Evolutionary conservation across 345 rosid species (phyloP), one percentile per base, ranked within the genome.

Genomic region (Firmiana major): DNA sequence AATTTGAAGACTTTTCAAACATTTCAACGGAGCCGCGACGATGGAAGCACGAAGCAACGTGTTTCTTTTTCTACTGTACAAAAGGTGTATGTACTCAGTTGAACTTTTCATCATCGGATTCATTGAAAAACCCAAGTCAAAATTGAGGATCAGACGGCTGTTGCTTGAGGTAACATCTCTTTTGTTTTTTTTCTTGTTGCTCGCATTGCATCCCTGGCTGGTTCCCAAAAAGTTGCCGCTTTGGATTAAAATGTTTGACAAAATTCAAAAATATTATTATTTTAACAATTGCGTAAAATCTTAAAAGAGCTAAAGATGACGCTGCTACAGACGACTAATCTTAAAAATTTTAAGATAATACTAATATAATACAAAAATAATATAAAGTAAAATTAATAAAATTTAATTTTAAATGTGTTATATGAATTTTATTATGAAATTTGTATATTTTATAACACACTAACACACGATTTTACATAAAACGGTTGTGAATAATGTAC

Each of bases 1-100:
- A 34, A 34, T 53, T 19, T 19, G 28, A 11, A 9, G 75, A 53
- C 63, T 71, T 4, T 55, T 58, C 63, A 58, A 58, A 78, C 77
- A 69, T 75, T 82, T 80, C 84, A 43, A 82, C 81, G 72, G 48
- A 78, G 65, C 40, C 59, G 71, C 57, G 77, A 77, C 69, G 81
- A 75, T 34, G 22, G 43, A 34, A 19, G 48, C 6, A 64, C 75
- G 82, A 81, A 70, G 63, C 68, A 19, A 63, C 82, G 24, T 67
- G 31, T 40, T 46, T 58, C 12, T 21, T 21, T 19, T 48, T 67
- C 13, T 34, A 9, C 24, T 21, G 31, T 57, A 3, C 3, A 48
- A 21, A 21, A n/a, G 55, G 73, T 67, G 19, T 19, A 9, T 67
- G 38, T 68, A 22, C 10, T 10, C 36, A 5, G 64, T 68, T 70